Percentiles rank a stretch among this genome's conserved stretches.
Evolutionary conservation across 192 early-diverging fungal genomes (phyloP).

Genomic region (Backusella australiensis): DNA sequence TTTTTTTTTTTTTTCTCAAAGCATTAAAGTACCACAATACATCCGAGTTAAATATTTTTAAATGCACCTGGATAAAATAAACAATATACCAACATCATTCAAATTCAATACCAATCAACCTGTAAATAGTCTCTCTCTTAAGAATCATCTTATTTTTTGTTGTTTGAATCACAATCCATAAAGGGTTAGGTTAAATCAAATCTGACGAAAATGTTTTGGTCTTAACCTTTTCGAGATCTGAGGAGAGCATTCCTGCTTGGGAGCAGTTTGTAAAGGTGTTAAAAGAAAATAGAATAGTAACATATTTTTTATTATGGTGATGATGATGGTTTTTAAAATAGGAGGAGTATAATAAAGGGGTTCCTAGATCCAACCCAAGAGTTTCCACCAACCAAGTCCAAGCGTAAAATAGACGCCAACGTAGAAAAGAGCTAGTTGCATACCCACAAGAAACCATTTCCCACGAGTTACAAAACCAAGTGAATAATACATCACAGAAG

Average conservation of each 20-base stretch:
- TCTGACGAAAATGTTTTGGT: not conserved
- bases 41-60: not conserved
- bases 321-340: not conserved
- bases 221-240: not conserved
- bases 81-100: not conserved
- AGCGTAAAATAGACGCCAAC: constrained; percentile 55
- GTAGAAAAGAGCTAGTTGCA: constrained; percentile 45
- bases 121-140: not conserved
- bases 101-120: not conserved
- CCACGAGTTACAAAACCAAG: constrained; percentile 56
- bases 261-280: not conserved
- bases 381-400: constrained; percentile 66
- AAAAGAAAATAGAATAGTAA: no score
- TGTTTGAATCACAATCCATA: not conserved
- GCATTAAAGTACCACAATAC: not conserved
- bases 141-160: not conserved
- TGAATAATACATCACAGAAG: constrained; percentile 56
- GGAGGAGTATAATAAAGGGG: not conserved
- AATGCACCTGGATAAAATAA: not conserved
- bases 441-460: constrained; percentile 61
- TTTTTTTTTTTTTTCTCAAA: not conserved
- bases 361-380: constrained; percentile 53
- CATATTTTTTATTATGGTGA: not conserved
- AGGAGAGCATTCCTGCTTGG: not conserved
- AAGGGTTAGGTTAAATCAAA: not conserved